Percentiles rank a stretch among this genome's conserved stretches.
These are phyloP conservation scores for Juncus inflexus DNA, from an alignment of 176 grass and related monocot species.

Conservation along the genomic window DNA sequence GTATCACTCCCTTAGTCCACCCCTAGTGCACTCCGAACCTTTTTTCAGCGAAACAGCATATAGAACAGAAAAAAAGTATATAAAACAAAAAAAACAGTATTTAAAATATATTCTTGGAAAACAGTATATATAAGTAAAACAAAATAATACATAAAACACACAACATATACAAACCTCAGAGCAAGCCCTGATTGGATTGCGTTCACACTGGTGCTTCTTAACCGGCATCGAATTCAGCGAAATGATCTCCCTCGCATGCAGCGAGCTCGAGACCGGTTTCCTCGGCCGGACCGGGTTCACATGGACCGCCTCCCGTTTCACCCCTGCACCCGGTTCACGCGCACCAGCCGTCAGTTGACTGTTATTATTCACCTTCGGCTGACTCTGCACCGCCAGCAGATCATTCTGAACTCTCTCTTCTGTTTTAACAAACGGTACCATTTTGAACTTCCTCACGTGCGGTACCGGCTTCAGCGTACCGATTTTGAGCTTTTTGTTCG, in stretches of 20 bases:
- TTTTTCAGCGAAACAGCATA: too few species aligned
- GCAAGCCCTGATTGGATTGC: slow-evolving; percentile 70
- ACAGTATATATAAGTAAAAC: too few species aligned
- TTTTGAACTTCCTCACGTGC: slow-evolving; percentile 63
- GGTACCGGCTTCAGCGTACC: slow-evolving; percentile 78
- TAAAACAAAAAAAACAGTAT: background rate
- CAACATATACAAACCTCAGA: slow-evolving; percentile 81
- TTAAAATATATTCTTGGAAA: background rate
- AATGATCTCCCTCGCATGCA: slow-evolving; percentile 57
- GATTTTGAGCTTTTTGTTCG: slow-evolving; percentile 49
- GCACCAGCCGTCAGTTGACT: too few species aligned
- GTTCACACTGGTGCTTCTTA: slow-evolving; percentile 92
- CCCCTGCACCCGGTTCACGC: slow-evolving; percentile 22
- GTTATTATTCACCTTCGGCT: background rate
- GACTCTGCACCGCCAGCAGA: slow-evolving; percentile 2
- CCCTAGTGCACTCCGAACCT: too few species aligned
- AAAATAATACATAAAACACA: too few species aligned
- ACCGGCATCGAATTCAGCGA: slow-evolving; percentile 86
- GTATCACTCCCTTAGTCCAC: too few species aligned
- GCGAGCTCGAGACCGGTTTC: slow-evolving; percentile 64
- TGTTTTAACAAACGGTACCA: slow-evolving; percentile 67
- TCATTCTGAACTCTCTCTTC: slow-evolving; percentile 29
- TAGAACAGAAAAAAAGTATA: slow-evolving; percentile 9
- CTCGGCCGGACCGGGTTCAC: slow-evolving; percentile 45
- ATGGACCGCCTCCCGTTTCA: slow-evolving; percentile 52